Conservation (phyloP, 139 green algal genomes). For the Edaphochlamys debaryana region DNA sequence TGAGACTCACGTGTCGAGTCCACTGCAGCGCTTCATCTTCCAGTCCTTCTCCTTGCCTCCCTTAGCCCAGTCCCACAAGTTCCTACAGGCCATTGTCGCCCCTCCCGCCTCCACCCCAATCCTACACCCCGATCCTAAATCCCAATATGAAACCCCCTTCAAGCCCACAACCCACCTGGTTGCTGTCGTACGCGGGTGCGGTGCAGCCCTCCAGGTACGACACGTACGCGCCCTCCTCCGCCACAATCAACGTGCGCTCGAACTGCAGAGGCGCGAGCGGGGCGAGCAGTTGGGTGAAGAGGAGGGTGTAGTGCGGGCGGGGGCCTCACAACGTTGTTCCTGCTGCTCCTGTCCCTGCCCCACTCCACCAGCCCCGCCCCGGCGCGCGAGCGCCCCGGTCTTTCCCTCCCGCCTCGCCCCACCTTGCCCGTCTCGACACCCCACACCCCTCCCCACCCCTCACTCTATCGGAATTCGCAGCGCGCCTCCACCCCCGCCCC, state of each 20-base stretch:
- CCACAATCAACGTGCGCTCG: conserved; percentile 98
- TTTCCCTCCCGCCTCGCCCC: no score
- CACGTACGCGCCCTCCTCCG: conserved; percentile 94
- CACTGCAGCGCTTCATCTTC: no score
- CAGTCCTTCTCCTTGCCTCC: no score
- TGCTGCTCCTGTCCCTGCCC: neutral
- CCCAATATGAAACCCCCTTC: no score
- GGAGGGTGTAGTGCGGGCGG: neutral
- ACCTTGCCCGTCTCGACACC: conserved; percentile 92
- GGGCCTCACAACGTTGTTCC: neutral
- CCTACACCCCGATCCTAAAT: no score
- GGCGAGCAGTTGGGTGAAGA: neutral
- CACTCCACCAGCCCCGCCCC: neutral
- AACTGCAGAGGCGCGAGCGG: conserved; percentile 79
- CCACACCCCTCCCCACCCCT: neutral
- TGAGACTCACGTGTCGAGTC: no score
- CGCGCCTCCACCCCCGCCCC: no score
- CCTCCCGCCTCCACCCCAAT: no score
- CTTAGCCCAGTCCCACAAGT: no score
- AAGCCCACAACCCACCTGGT: conserved; percentile 85
- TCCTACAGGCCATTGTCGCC: no score
- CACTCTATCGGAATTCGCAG: no score
- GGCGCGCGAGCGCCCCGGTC: neutral
- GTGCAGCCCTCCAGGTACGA: conserved; percentile 98
- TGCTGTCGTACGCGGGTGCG: conserved; percentile 93